Conservation (phyloP, 352 stramenopile species). For the Phytopythium kandeliae region DNA sequence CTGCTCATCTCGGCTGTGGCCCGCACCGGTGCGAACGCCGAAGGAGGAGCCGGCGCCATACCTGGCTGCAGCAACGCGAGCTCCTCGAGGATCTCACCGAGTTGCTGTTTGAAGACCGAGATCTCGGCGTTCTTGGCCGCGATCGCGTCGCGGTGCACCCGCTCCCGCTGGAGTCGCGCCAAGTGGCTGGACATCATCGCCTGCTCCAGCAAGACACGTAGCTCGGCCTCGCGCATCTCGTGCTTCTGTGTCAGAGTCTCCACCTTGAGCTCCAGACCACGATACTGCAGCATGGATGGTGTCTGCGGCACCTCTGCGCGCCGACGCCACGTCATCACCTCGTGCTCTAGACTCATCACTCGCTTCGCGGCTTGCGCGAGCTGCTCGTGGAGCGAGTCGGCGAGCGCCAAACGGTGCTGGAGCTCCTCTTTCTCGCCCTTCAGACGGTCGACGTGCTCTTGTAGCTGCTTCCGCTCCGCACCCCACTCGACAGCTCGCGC, state of each 20-base stretch:
- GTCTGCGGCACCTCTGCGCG: conserved; percentile 53
- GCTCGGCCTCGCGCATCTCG: conserved; percentile 60
- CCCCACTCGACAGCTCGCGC: conserved; percentile 19
- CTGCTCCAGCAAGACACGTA: conserved; percentile 65
- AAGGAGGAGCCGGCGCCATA: conserved; percentile 5
- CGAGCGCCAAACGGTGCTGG: conserved; percentile 15
- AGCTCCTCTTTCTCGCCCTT: conserved; percentile 32
- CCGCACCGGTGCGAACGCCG: neutral
- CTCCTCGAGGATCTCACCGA: conserved; percentile 63
- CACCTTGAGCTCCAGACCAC: conserved; percentile 64
- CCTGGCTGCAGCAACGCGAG: conserved; percentile 32
- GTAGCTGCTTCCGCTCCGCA: conserved; percentile 12
- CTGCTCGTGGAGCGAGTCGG: conserved; percentile 22
- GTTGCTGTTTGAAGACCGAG: conserved; percentile 62
- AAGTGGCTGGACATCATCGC: conserved; percentile 61
- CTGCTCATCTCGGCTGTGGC: conserved; percentile 3
- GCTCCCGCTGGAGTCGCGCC: conserved; percentile 52
- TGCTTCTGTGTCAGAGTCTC: conserved; percentile 76
- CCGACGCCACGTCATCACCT: conserved; percentile 35
- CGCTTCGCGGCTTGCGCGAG: conserved; percentile 24
- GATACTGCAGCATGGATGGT: conserved; percentile 77
- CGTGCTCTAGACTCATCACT: conserved; percentile 42
- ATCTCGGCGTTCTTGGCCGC: conserved; percentile 79
- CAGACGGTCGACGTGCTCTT: conserved; percentile 18
- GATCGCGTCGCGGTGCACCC: conserved; percentile 48